Conservation (phyloP, 208 protist species). For the Naegleria gruberi region DNA sequence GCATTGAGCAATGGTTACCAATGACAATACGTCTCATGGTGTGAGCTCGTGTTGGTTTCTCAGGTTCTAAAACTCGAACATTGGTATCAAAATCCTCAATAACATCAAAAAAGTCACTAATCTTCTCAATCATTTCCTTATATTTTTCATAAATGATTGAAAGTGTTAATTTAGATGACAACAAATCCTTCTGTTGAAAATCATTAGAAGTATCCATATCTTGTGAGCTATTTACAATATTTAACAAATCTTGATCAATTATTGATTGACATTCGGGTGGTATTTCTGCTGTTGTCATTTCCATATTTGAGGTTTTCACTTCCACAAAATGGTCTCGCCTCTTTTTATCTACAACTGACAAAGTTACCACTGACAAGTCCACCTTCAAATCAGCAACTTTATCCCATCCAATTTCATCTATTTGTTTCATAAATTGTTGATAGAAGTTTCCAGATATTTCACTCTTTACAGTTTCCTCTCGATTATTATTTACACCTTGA, state of each 20-base stretch:
- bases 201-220: too few species aligned
- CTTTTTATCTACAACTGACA: background rate
- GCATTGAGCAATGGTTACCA: conserved; percentile 17
- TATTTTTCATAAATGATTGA: background rate
- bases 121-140: background rate
- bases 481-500: background rate
- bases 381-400: background rate
- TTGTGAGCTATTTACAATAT: background rate
- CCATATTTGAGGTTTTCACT: background rate
- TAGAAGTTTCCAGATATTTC: background rate
- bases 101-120: background rate
- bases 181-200: background rate
- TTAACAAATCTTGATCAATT: background rate
- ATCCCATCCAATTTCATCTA: conserved; percentile 23
- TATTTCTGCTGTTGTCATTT: background rate
- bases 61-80: conserved; percentile 17
- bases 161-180: background rate
- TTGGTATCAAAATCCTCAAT: conserved; percentile 3
- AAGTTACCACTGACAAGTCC: background rate
- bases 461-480: background rate
- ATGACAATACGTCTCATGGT: conserved; percentile 24
- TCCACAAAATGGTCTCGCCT: background rate
- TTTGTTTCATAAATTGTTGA: background rate
- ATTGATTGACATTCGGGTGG: background rate
- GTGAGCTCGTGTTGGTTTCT: background rate